phyloP scores from a whole-genome alignment of 2,329 filamentous ascomycete species.

The Zasmidium cellare region DNA sequence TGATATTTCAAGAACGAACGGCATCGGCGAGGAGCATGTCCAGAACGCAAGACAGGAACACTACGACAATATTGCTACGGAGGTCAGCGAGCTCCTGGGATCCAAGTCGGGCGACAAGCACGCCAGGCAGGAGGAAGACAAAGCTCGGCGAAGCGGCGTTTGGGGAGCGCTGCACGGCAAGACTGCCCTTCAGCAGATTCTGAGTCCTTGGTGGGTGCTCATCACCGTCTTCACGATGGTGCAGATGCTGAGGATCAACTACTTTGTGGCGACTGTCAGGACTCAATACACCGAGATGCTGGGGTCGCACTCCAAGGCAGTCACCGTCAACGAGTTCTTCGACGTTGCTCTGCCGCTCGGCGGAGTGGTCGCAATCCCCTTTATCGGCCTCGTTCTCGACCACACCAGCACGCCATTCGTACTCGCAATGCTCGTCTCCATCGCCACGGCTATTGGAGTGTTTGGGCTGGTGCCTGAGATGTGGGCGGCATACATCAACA shows the following conservation, averaged over 20 bases:
- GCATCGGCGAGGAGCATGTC: conserved; percentile 33
- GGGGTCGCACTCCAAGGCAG: conserved; percentile 59
- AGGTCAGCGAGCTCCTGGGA: conserved; percentile 74
- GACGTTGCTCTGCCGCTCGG: conserved; percentile 82
- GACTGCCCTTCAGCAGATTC: conserved; percentile 71
- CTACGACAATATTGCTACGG: conserved; percentile 61
- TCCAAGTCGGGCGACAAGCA: conserved; percentile 61
- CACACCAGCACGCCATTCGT: conserved; percentile 71
- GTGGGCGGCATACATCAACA: conserved; percentile 73
- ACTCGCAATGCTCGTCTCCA: conserved; percentile 66
- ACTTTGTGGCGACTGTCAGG: conserved; percentile 84
- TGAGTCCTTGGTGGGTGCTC: conserved; percentile 79
- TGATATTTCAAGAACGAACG: no score
- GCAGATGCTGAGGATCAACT: conserved; percentile 71
- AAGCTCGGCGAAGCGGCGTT: conserved; percentile 71
- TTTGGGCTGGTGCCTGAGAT: conserved; percentile 71
- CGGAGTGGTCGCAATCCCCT: conserved; percentile 80
- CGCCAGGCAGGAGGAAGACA: conserved; percentile 64
- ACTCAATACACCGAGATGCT: conserved; percentile 80
- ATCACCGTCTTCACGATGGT: conserved; percentile 75
- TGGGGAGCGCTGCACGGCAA: conserved; percentile 82
- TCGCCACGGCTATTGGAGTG: conserved; percentile 73
- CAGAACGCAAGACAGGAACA: conserved; percentile 58
- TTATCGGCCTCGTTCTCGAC: conserved; percentile 80
- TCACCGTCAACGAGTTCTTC: conserved; percentile 78